These are phyloP conservation scores for Neofusicoccum sp. DNA, from an alignment of 2,329 filamentous ascomycete species.

Conservation along the genomic window DNA sequence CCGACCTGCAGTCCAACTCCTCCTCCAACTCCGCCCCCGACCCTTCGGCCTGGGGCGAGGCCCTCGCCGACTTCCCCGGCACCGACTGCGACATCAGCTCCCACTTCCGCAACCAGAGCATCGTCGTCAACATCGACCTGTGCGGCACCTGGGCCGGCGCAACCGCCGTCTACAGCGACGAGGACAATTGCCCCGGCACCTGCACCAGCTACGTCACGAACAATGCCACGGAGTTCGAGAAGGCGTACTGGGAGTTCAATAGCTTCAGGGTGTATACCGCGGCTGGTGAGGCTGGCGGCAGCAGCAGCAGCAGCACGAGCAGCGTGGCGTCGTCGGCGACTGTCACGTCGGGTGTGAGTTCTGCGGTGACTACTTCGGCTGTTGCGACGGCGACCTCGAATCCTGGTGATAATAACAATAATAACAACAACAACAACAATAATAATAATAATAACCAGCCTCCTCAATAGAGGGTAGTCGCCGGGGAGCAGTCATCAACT, in stretches of 20 bases:
- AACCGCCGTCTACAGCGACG: not conserved
- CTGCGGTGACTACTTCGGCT: not conserved
- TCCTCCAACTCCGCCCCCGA: constrained; percentile 42
- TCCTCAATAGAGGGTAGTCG: not conserved
- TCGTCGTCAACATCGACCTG: constrained; percentile 20
- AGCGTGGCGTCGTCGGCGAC: not conserved
- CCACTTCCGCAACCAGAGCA: constrained; percentile 22
- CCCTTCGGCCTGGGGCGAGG: constrained; percentile 47
- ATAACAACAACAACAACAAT: not conserved
- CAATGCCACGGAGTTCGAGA: constrained; percentile 33
- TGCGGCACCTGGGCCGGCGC: constrained; percentile 20
- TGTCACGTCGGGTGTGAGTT: not conserved
- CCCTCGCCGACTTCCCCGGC: constrained; percentile 18
- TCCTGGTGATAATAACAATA: not conserved
- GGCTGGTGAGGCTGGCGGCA: not conserved
- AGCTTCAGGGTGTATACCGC: constrained; percentile 23
- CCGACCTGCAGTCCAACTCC: constrained; percentile 39
- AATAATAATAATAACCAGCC: not conserved
- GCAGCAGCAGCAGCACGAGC: not conserved
- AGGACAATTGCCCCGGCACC: constrained; percentile 31
- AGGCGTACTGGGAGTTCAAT: constrained; percentile 40
- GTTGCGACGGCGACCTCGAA: not conserved
- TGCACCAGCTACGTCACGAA: constrained; percentile 37
- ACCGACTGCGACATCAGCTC: constrained; percentile 18
- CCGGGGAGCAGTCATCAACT: not conserved